A percentile compares a stretch with the other conserved stretches of the same genome.
phyloP scores from a whole-genome alignment of 441 rosid genomes.

The Flueggea neowawraea region DNA sequence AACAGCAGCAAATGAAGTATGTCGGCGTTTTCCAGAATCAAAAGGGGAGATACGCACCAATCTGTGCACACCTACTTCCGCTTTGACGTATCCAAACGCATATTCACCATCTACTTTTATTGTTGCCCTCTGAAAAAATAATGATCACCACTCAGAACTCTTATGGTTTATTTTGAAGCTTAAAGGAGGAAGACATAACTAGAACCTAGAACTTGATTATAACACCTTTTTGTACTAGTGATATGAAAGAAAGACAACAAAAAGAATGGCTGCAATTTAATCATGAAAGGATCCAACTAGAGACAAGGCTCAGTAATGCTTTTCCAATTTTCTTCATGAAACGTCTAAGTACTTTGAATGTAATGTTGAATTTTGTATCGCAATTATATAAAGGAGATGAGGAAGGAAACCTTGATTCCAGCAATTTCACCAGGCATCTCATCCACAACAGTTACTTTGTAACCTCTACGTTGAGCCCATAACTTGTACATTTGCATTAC shows the following conservation, averaged over 20 bases:
- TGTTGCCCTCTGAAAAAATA: constrained; percentile 76
- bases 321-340: too few species aligned
- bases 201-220: not conserved
- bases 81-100: constrained; percentile 96
- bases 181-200: not conserved
- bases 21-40: constrained; percentile 85
- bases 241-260: too few species aligned
- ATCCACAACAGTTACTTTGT: constrained; percentile 63
- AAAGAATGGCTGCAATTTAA: too few species aligned
- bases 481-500: constrained; percentile 89
- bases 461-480: constrained; percentile 85
- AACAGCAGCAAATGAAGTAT: constrained; percentile 98
- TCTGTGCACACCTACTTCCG: constrained; percentile 98
- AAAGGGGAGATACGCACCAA: constrained; percentile 95
- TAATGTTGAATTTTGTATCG: too few species aligned
- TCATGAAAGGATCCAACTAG: too few species aligned
- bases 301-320: too few species aligned
- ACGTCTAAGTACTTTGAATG: not conserved
- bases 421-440: constrained; percentile 94
- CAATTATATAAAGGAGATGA: constrained; percentile 3
- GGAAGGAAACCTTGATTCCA: constrained; percentile 84
- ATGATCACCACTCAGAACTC: constrained; percentile 12
- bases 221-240: too few species aligned
- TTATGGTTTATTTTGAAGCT: not conserved
- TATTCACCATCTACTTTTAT: constrained; percentile 89